These are phyloP conservation scores for Scheffersomyces coipomensis DNA, from an alignment of 805 yeast genomes.

Conservation along the genomic window DNA sequence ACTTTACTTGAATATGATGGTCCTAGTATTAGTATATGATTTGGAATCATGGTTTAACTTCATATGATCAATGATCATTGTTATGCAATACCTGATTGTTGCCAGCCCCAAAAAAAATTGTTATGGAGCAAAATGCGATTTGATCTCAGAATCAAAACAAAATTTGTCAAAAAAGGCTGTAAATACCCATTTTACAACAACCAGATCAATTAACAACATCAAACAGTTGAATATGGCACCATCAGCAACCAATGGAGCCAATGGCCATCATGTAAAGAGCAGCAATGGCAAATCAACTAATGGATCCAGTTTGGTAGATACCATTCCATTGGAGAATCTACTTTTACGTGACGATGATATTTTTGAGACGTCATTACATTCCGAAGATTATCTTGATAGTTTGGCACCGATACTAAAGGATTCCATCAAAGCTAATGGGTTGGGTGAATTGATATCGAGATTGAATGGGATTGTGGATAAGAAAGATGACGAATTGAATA, in stretches of 20 bases:
- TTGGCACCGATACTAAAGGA: slow-evolving; percentile 72
- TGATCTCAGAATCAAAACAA: no score
- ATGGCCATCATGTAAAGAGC: neutral
- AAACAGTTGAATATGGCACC: slow-evolving; percentile 10
- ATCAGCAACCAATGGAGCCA: slow-evolving; percentile 5
- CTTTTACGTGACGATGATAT: slow-evolving; percentile 40
- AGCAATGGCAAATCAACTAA: neutral
- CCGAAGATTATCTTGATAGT: slow-evolving; percentile 76
- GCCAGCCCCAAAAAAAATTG: no score
- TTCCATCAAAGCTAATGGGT: slow-evolving; percentile 53
- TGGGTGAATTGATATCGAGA: slow-evolving; percentile 54
- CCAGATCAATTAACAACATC: neutral
- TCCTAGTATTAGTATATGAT: slow-evolving; percentile 47
- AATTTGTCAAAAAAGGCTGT: no score
- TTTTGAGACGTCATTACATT: slow-evolving; percentile 45
- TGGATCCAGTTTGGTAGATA: slow-evolving; percentile 12
- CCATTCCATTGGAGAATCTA: slow-evolving; percentile 34
- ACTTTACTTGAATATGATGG: slow-evolving; percentile 42
- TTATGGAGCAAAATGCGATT: no score
- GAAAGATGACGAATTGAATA: slow-evolving; percentile 63
- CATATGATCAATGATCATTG: no score
- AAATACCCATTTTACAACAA: neutral
- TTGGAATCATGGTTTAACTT: slow-evolving; percentile 26
- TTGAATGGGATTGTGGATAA: slow-evolving; percentile 56
- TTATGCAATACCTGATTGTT: no score